Percentiles rank a stretch among this genome's conserved stretches.
Evolutionary conservation across 495 filamentous ascomycete genomes (phyloP).

Genomic region (Xylona heveae): DNA sequence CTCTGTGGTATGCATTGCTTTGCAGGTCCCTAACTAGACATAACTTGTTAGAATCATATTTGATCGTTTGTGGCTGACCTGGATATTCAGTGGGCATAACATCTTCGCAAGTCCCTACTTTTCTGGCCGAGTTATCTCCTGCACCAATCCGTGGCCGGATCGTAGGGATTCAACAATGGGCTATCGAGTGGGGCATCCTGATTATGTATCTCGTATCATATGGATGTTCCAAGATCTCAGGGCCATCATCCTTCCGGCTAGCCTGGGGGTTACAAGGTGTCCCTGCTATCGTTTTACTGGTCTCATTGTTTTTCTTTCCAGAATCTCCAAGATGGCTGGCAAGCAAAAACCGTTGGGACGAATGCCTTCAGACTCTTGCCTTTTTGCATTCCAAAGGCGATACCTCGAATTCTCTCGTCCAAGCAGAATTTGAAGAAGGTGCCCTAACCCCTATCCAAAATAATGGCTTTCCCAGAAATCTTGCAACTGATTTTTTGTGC

Average conservation of each 20-base stretch:
- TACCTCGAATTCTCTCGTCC: slow-evolving; percentile 33
- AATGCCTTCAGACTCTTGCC: not conserved
- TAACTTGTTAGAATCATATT: too few relatives aligned
- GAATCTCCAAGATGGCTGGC: not conserved
- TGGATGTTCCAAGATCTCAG: slow-evolving; percentile 32
- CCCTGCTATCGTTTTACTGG: not conserved
- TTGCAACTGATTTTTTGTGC: too few relatives aligned
- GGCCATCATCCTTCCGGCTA: not conserved
- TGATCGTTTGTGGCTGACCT: too few relatives aligned
- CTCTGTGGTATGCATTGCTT: slow-evolving; percentile 19
- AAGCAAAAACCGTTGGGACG: not conserved
- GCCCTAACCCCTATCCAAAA: too few relatives aligned
- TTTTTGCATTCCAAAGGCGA: not conserved
- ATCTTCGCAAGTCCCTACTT: slow-evolving; percentile 56
- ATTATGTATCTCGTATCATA: slow-evolving; percentile 59
- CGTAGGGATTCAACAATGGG: slow-evolving; percentile 54
- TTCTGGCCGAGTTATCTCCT: slow-evolving; percentile 58
- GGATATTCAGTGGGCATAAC: slow-evolving; percentile 63
- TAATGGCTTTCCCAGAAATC: too few relatives aligned
- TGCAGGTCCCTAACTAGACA: too few relatives aligned
- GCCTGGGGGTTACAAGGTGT: not conserved
- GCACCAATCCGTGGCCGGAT: slow-evolving; percentile 61
- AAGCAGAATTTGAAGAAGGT: slow-evolving; percentile 6
- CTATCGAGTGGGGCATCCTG: slow-evolving; percentile 52
- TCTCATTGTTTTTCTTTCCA: not conserved